Conservation (phyloP, 371 early-diverging fungal genomes). For the Thermomucor indicae-seudaticae region DNA sequence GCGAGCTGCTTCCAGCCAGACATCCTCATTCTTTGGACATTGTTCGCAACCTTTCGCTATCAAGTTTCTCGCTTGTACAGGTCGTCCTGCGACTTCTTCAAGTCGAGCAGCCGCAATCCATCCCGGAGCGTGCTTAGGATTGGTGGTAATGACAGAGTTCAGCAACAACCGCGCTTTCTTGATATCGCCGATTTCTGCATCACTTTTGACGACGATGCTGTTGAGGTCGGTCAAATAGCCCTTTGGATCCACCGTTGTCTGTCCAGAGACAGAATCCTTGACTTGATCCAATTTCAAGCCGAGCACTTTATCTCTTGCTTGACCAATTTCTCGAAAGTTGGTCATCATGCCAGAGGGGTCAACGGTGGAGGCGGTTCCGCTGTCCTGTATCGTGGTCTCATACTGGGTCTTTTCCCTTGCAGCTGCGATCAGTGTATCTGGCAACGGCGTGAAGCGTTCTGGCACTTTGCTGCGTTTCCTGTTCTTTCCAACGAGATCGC, state of each 20-base stretch:
- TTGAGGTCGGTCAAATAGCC: conserved; percentile 94
- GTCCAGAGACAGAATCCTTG: conserved; percentile 69
- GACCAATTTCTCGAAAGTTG: conserved; percentile 89
- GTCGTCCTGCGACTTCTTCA: conserved; percentile 90
- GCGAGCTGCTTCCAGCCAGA: conserved; percentile 95
- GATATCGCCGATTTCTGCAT: conserved; percentile 92
- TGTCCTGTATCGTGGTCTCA: conserved; percentile 49
- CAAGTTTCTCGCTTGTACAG: conserved; percentile 75
- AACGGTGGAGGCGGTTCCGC: conserved; percentile 49
- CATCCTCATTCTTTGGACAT: conserved; percentile 92
- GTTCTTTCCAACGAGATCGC: conserved; percentile 82
- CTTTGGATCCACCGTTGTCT: conserved; percentile 86
- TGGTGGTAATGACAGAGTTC: conserved; percentile 86
- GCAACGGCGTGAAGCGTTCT: conserved; percentile 77
- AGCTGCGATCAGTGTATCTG: conserved; percentile 79
- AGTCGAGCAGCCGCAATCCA: conserved; percentile 98
- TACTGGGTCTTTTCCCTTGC: conserved; percentile 53
- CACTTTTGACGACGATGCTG: conserved; percentile 76
- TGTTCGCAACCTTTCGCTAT: conserved; percentile 92
- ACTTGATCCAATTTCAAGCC: conserved; percentile 87
- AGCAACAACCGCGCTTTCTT: conserved; percentile 88
- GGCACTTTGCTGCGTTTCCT: conserved; percentile 62
- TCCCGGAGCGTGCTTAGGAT: conserved; percentile 93
- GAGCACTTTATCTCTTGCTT: conserved; percentile 89
- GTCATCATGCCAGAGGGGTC: conserved; percentile 64